phyloP scores from a whole-genome alignment of 2,329 filamentous ascomycete genomes.

The Domatiomyces catenatus region DNA sequence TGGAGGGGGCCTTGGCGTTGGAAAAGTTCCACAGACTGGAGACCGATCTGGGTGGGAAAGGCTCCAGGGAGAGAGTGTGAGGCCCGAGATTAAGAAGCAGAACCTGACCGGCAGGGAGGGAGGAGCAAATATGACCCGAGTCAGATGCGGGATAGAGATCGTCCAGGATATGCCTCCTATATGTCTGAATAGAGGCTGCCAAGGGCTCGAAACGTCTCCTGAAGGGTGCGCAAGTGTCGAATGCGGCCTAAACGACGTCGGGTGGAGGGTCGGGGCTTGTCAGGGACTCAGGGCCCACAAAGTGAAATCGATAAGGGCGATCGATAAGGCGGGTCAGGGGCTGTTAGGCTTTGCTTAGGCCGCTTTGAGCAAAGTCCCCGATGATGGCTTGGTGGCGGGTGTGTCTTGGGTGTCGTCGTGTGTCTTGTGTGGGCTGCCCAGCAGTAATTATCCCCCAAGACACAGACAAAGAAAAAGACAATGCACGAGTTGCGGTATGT shows the following conservation, averaged over 20 bases:
- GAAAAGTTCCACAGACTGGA: background rate
- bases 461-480: background rate
- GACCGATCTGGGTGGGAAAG: background rate
- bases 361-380: background rate
- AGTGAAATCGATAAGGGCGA: background rate
- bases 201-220: background rate
- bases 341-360: background rate
- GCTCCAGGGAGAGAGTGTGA: background rate
- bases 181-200: background rate
- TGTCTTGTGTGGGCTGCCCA: background rate
- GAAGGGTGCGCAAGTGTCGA: background rate
- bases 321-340: background rate
- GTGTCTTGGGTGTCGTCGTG: no score
- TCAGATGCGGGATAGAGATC: background rate
- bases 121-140: background rate
- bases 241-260: background rate
- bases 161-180: background rate
- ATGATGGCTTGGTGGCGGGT: background rate
- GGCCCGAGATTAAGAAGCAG: background rate
- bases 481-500: background rate
- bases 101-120: conserved; percentile 1
- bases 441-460: background rate
- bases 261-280: background rate
- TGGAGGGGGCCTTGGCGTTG: background rate
- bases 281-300: background rate